These are phyloP conservation scores for Lotus japonicus DNA, from an alignment of 306 rosid species.

Conservation along the genomic window DNA sequence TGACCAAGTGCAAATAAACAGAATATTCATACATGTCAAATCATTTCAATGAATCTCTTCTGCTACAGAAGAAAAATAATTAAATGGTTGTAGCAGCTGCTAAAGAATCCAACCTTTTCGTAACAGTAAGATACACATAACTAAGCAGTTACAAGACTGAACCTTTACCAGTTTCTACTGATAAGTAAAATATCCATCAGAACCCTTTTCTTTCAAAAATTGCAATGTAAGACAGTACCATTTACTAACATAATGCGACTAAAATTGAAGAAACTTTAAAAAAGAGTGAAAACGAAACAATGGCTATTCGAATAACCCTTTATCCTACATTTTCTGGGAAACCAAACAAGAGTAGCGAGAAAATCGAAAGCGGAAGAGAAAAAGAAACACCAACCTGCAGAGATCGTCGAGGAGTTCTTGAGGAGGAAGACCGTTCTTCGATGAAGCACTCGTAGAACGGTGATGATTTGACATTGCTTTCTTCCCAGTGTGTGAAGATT, in stretches of 20 bases:
- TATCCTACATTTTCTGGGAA: conserved; percentile 6
- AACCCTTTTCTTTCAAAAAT: background rate
- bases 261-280: no score
- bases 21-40: background rate
- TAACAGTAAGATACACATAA: background rate
- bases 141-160: background rate
- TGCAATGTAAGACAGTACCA: no score
- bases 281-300: no score
- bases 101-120: background rate
- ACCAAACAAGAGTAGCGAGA: background rate
- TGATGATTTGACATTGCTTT: conserved; percentile 61
- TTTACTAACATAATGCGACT: no score
- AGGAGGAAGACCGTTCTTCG: conserved; percentile 78
- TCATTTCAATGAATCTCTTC: background rate
- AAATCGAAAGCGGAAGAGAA: background rate
- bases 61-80: background rate
- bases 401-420: conserved; percentile 92
- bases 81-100: background rate
- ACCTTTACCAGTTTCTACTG: no score
- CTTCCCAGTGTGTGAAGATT: background rate
- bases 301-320: no score
- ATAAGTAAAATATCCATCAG: background rate
- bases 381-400: conserved; percentile 48
- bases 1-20: background rate
- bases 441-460: conserved; percentile 56